Evolutionary conservation across 2,329 filamentous ascomycete species (phyloP).

Genomic region (Verticillium klebahnii): DNA sequence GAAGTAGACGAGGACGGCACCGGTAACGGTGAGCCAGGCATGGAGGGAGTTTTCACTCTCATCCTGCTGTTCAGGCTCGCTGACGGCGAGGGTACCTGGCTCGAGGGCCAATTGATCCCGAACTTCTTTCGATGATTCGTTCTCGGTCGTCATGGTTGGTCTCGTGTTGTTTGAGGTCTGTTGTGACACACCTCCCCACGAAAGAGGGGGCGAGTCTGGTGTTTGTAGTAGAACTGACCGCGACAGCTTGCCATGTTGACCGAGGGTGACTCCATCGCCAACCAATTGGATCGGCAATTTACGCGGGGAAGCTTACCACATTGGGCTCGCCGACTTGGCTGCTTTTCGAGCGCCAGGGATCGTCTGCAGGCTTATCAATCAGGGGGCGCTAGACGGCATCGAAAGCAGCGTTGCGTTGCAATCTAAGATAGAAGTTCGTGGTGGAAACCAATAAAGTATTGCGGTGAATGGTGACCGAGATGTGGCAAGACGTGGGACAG

Average conservation of each 20-base stretch:
- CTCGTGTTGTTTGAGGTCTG: neutral
- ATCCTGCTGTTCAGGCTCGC: neutral
- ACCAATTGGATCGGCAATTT: neutral
- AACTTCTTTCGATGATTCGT: neutral
- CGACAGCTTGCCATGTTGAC: neutral
- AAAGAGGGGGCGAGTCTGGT: neutral
- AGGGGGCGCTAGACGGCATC: neutral
- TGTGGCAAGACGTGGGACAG: too few species aligned
- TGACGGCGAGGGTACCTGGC: neutral
- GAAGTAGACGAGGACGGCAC: constrained; percentile 10
- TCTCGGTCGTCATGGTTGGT: neutral
- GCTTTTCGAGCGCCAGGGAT: neutral
- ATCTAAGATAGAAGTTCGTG: neutral
- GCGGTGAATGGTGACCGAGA: too few species aligned
- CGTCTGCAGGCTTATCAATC: too few species aligned
- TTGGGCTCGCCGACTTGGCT: neutral
- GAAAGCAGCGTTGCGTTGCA: neutral
- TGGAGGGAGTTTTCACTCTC: constrained; percentile 2
- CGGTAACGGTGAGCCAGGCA: constrained; percentile 7
- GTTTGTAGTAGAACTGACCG: neutral
- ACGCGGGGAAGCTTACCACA: neutral
- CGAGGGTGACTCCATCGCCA: neutral
- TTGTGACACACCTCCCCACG: neutral
- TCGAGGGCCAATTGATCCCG: neutral
- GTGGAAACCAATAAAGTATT: too few species aligned